Evolutionary conservation across 106 monocot species (phyloP).

Genomic region (Dendrobium nobile): DNA sequence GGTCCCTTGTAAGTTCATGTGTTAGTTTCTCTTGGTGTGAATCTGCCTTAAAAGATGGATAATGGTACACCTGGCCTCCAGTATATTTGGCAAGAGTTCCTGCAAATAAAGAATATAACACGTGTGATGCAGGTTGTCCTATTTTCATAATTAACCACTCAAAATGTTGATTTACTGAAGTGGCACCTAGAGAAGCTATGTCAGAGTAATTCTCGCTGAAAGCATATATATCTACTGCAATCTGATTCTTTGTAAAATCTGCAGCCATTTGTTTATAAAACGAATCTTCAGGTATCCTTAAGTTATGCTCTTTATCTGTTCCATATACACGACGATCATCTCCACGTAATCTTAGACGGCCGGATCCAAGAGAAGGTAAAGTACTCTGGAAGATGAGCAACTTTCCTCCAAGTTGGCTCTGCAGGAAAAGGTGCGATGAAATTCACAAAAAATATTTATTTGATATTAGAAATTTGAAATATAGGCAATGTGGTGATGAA

Average conservation of each 20-base stretch:
- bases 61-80: slow-evolving; percentile 92
- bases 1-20: slow-evolving; percentile 77
- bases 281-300: slow-evolving; percentile 83
- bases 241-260: slow-evolving; percentile 92
- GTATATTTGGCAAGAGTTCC: slow-evolving; percentile 92
- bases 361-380: slow-evolving; percentile 87
- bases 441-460: background rate
- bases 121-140: background rate
- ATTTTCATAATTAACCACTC: background rate
- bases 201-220: slow-evolving; percentile 79
- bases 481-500: background rate
- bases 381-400: slow-evolving; percentile 80
- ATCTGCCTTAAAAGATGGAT: slow-evolving; percentile 69
- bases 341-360: slow-evolving; percentile 77
- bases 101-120: slow-evolving; percentile 13
- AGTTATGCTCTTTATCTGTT: slow-evolving; percentile 77
- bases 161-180: slow-evolving; percentile 5
- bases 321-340: slow-evolving; percentile 86
- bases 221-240: slow-evolving; percentile 77
- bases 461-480: background rate
- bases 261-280: slow-evolving; percentile 99
- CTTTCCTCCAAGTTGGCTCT: slow-evolving; percentile 97
- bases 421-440: slow-evolving; percentile 12
- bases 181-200: slow-evolving; percentile 89
- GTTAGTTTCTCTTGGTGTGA: slow-evolving; percentile 63